These are phyloP conservation scores for Nicotiana otophora DNA, from an alignment of 257 asterid species.

Conservation along the genomic window DNA sequence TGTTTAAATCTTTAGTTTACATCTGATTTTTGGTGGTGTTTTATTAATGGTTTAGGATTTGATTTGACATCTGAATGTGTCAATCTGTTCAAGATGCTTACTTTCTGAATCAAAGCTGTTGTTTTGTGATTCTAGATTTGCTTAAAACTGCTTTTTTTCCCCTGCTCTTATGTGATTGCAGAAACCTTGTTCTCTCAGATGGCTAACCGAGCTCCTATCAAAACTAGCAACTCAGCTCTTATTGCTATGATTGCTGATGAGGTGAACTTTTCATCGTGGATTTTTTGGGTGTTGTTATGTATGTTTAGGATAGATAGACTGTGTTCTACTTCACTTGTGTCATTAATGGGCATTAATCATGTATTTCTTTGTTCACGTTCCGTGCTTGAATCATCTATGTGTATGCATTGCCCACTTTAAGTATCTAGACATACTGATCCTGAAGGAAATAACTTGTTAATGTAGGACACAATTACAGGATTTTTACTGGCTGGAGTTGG, in stretches of 20 bases:
- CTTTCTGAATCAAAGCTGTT: background rate
- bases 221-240: constrained; percentile 73
- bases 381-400: background rate
- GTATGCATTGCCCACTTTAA: background rate
- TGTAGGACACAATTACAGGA: constrained; percentile 87
- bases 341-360: background rate
- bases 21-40: background rate
- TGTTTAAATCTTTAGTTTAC: background rate
- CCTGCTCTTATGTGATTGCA: background rate
- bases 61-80: background rate
- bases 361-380: background rate
- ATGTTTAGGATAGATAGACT: background rate
- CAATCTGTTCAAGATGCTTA: background rate
- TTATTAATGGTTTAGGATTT: background rate
- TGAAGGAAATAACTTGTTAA: background rate
- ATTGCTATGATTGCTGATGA: constrained; percentile 96
- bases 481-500: constrained; percentile 98
- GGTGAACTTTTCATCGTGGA: constrained; percentile 25
- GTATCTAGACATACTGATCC: background rate
- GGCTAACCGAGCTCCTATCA: constrained; percentile 85
- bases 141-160: background rate
- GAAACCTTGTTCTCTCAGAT: constrained; percentile 21
- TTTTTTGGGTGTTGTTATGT: background rate
- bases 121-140: background rate
- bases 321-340: background rate